These are phyloP conservation scores for Usnea hakonensis DNA, from an alignment of 495 filamentous ascomycete genomes.

Conservation along the genomic window DNA sequence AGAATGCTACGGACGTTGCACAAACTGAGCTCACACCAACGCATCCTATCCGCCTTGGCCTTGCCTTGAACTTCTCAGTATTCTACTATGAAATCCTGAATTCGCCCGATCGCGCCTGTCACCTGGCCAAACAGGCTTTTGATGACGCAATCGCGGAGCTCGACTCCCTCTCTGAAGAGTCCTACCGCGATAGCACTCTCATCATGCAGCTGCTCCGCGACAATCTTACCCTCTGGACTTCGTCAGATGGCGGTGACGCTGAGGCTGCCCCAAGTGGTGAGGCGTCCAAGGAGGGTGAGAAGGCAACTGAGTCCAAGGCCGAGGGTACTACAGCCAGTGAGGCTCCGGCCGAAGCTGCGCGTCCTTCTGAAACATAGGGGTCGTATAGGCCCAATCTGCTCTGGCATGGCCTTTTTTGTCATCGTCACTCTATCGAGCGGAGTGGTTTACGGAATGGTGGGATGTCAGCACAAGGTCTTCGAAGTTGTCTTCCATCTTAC, in stretches of 20 bases:
- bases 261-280: conserved; percentile 48
- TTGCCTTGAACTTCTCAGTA: conserved; percentile 98
- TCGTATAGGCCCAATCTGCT: conserved; percentile 6
- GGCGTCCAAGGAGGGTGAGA: conserved; percentile 54
- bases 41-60: conserved; percentile 96
- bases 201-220: conserved; percentile 99
- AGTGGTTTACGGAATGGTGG: conserved; percentile 3
- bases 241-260: conserved; percentile 79
- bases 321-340: conserved; percentile 38
- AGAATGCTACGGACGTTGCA: conserved; percentile 97
- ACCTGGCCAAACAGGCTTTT: conserved; percentile 98
- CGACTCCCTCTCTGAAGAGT: conserved; percentile 96
- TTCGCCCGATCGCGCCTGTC: conserved; percentile 97
- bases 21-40: conserved; percentile 96
- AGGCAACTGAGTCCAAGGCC: conserved; percentile 52
- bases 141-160: conserved; percentile 99
- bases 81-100: conserved; percentile 99
- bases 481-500: conserved; percentile 4
- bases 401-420: conserved; percentile 5
- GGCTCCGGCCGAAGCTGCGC: conserved; percentile 34
- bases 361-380: conserved; percentile 27
- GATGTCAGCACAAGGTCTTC: conserved; percentile 7
- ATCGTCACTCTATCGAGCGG: conserved; percentile 10
- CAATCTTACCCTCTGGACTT: conserved; percentile 99
- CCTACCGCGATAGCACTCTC: conserved; percentile 98